These are phyloP conservation scores for Phaeosphaeriaceae sp. DNA, from an alignment of 2,329 filamentous ascomycete genomes.

Conservation along the genomic window DNA sequence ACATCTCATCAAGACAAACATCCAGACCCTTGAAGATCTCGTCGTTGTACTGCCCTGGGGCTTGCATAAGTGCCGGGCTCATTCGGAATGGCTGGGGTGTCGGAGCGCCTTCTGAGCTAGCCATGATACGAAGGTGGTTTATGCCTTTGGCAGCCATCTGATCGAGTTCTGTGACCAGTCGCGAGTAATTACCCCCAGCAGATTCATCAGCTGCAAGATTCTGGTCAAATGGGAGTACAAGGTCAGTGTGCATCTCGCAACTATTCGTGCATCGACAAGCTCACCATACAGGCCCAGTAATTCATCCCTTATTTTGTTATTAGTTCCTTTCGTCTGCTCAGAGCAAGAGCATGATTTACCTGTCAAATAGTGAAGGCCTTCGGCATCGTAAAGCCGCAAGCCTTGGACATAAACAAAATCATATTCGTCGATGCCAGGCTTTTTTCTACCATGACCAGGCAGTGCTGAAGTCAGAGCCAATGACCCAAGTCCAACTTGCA, in stretches of 20 bases:
- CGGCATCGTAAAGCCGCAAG: constrained; percentile 40
- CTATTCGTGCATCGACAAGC: neutral
- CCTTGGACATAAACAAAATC: constrained; percentile 49
- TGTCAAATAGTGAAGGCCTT: constrained; percentile 48
- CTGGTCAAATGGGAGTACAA: neutral
- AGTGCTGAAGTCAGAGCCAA: constrained; percentile 15
- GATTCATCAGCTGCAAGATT: constrained; percentile 47
- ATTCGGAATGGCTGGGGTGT: constrained; percentile 50
- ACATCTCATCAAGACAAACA: constrained; percentile 49
- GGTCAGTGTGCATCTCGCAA: neutral
- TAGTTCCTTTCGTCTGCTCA: neutral
- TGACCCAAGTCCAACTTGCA: constrained; percentile 20
- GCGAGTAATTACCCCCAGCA: constrained; percentile 46
- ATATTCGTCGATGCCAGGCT: constrained; percentile 28
- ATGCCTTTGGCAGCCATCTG: constrained; percentile 50
- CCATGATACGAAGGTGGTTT: constrained; percentile 52
- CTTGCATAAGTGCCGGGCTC: constrained; percentile 46
- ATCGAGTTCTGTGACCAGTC: constrained; percentile 48
- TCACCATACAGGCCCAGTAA: constrained; percentile 50
- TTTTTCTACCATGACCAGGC: constrained; percentile 8
- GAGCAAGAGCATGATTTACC: constrained; percentile 7
- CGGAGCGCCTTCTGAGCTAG: constrained; percentile 48
- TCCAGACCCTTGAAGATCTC: constrained; percentile 48
- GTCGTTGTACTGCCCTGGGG: constrained; percentile 50
- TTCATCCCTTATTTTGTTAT: constrained; percentile 37